Evolutionary conservation across 805 yeast species (phyloP).

Genomic region (Wickerhamiella hasegawae): DNA sequence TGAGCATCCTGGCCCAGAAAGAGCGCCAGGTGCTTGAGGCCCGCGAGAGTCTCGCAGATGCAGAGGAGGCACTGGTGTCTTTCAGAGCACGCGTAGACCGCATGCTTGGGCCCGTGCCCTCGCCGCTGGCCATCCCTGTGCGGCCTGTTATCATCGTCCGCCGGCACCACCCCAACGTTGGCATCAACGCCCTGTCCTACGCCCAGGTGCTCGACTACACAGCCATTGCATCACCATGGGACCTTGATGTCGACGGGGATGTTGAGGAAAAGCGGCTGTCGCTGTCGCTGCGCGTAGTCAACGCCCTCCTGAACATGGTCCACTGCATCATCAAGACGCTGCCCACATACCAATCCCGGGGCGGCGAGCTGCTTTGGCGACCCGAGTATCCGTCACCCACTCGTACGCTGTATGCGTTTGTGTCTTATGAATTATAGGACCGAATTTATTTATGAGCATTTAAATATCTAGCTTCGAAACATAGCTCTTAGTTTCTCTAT

Average conservation of each 20-base stretch:
- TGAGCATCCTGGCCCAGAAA: slow-evolving; percentile 20
- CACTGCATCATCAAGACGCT: slow-evolving; percentile 12
- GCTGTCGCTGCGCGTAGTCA: slow-evolving; percentile 8
- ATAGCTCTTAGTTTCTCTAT: slow-evolving; percentile 13
- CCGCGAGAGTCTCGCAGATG: slow-evolving; percentile 15
- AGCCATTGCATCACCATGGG: not conserved
- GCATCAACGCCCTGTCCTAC: slow-evolving; percentile 12
- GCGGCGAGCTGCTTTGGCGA: slow-evolving; percentile 6
- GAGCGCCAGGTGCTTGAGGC: slow-evolving; percentile 24
- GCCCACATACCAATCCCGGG: slow-evolving; percentile 10
- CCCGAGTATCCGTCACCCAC: slow-evolving; percentile 16
- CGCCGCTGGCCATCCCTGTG: slow-evolving; percentile 8
- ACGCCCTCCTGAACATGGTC: slow-evolving; percentile 12
- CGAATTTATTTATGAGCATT: too few species aligned
- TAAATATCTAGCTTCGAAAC: not conserved
- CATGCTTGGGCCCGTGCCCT: slow-evolving; percentile 9
- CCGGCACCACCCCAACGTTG: slow-evolving; percentile 8
- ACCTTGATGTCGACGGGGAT: not conserved
- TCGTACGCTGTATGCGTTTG: slow-evolving; percentile 11
- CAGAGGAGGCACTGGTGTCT: slow-evolving; percentile 15
- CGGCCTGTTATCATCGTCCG: slow-evolving; percentile 11
- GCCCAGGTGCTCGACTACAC: slow-evolving; percentile 1
- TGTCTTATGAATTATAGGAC: too few species aligned
- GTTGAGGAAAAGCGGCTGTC: not conserved
- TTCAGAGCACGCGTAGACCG: slow-evolving; percentile 12